Conservation (phyloP, 164 flowering plant species). For the Paratinospora sagittata region DNA sequence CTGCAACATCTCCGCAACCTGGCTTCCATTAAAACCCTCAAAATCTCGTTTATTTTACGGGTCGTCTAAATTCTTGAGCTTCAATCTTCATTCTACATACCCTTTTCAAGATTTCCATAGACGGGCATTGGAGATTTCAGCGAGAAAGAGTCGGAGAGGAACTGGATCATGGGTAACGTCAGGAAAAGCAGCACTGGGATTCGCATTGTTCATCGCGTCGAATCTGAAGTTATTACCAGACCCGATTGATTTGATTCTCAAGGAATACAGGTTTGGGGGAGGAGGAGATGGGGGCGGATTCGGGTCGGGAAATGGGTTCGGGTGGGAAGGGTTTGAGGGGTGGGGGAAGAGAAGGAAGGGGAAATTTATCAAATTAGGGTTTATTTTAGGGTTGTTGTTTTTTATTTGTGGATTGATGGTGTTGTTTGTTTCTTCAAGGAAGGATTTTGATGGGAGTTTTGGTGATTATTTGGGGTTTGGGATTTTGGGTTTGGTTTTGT, state of each 20-base stretch:
- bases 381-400: no score
- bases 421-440: slow-evolving; percentile 11
- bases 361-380: slow-evolving; percentile 4
- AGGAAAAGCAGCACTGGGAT: slow-evolving; percentile 17
- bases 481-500: slow-evolving; percentile 24
- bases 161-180: slow-evolving; percentile 26
- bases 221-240: slow-evolving; percentile 44
- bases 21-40: not conserved
- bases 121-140: not conserved
- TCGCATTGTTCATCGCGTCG: slow-evolving; percentile 31
- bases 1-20: not conserved
- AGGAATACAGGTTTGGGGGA: slow-evolving; percentile 33
- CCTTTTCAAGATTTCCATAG: not conserved
- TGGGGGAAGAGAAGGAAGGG: slow-evolving; percentile 18
- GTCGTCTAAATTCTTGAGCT: not conserved
- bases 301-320: slow-evolving; percentile 30
- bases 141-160: slow-evolving; percentile 22
- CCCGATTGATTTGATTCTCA: slow-evolving; percentile 38
- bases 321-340: slow-evolving; percentile 34
- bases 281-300: slow-evolving; percentile 29
- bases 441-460: slow-evolving; percentile 21
- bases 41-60: slow-evolving; percentile 3
- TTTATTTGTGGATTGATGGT: slow-evolving; percentile 20
- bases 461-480: slow-evolving; percentile 19
- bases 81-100: not conserved